phyloP scores from a whole-genome alignment of 306 rosid genomes.

The Citrullus mucosospermus region DNA sequence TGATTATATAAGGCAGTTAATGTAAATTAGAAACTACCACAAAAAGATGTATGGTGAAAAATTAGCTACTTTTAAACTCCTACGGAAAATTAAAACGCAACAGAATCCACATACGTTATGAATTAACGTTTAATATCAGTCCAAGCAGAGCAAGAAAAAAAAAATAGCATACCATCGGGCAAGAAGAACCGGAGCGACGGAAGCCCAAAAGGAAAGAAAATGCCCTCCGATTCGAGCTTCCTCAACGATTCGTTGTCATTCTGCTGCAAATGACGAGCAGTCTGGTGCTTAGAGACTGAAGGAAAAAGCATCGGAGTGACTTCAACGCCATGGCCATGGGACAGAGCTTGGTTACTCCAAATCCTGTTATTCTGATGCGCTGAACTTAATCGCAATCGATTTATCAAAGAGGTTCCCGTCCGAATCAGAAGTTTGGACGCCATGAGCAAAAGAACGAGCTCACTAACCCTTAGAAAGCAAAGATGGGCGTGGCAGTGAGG shows the following conservation, averaged over 20 bases:
- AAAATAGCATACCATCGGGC: constrained; percentile 49
- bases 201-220: constrained; percentile 57
- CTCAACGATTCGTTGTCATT: constrained; percentile 32
- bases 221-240: constrained; percentile 25
- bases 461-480: constrained; percentile 24
- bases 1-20: neutral
- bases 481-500: neutral
- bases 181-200: constrained; percentile 70
- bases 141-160: neutral
- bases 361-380: constrained; percentile 18
- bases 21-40: neutral
- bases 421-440: constrained; percentile 64
- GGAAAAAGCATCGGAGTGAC: constrained; percentile 52
- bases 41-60: neutral
- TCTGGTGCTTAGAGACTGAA: constrained; percentile 29
- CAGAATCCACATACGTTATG: neutral
- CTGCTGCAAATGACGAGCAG: constrained; percentile 31
- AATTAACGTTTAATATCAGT: neutral
- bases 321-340: constrained; percentile 26
- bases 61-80: neutral
- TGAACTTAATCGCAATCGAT: constrained; percentile 30
- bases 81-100: neutral
- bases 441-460: constrained; percentile 24
- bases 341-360: constrained; percentile 9
- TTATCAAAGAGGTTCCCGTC: constrained; percentile 43